Evolutionary conservation across 23 red algal genomes (phyloP), one percentile per base, ranked within the genome.

Genomic region (Chondrus crispus): DNA sequence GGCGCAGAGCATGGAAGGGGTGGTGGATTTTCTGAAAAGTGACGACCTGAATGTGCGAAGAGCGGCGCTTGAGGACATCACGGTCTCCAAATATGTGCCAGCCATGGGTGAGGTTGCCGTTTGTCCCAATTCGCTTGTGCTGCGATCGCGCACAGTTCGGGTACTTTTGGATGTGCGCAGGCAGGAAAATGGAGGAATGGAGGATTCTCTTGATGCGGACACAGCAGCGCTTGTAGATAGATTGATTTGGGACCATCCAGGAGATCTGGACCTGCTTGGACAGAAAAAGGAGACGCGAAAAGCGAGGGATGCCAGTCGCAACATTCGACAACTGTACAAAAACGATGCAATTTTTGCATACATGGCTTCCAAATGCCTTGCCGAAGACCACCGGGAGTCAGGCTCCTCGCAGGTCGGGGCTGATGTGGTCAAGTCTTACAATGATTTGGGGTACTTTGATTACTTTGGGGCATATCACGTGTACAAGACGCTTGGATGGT

Each of bases 401-500:
- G 85, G 29, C 11, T 49, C 43, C 29, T 41, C 43, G 12, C 48
- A 81, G 7, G 69, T 81, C 24, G 92, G 70, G 30, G 70, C 73
- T 20, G 44, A 48, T 12, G 77, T 95, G 16, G n/a, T 82, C 19
- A 82, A 83, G 57, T 84, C 87, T 1, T 89, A 84, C 45, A 72
- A 95, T 38, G 86, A 88, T 22, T 68, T 82, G 75, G 50, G 58
- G 13, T 95, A 95, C 63, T 95, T 95, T 77, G 93, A 95, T 72
- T 95, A 95, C 66, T 95, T 95, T 88, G 93, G 82, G 2, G 93
- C 93, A 13, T 95, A 95, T 78, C 93, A 95, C 72, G 93, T 89
- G 26, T 95, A 82, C 66, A 95, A 95, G 74, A 86, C 93, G 24
- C 66, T 95, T 24, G 93, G 93, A 3, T 95, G 93, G 93, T 46